Percentiles rank a stretch among this genome's conserved stretches.
phyloP scores from a whole-genome alignment of 192 early-diverging fungal genomes.

The Geranomyces michiganensis region DNA sequence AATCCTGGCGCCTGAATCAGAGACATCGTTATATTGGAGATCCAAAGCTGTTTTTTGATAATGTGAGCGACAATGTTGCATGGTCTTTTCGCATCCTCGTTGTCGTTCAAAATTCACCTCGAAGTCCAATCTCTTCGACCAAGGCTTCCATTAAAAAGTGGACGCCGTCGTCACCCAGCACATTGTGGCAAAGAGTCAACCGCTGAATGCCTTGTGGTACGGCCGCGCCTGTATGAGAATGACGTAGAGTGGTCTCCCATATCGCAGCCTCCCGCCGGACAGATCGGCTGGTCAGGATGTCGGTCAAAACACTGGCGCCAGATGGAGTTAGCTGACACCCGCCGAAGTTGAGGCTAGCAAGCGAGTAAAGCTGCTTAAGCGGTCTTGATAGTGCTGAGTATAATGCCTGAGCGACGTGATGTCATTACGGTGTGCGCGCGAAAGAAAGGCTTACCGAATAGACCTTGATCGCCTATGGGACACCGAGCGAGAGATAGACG shows the following conservation, averaged over 20 bases:
- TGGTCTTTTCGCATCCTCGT: background rate
- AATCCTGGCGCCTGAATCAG: conserved; percentile 36
- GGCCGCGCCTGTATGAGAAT: background rate
- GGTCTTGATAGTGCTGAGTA: conserved; percentile 20
- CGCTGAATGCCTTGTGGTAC: conserved; percentile 24
- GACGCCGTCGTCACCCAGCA: conserved; percentile 37
- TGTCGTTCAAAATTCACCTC: background rate
- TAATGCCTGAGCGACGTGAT: background rate
- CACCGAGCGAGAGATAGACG: conserved; percentile 40
- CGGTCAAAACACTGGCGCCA: conserved; percentile 34
- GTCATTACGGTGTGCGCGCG: background rate
- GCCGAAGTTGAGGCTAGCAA: conserved; percentile 34
- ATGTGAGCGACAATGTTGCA: background rate
- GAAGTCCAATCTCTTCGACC: conserved; percentile 43
- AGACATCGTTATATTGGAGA: conserved; percentile 42
- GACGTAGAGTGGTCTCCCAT: conserved; percentile 33
- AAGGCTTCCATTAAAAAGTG: conserved; percentile 39
- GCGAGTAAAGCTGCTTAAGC: conserved; percentile 28
- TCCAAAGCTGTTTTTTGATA: conserved; percentile 33
- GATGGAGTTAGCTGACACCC: conserved; percentile 33
- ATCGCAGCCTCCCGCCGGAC: conserved; percentile 38
- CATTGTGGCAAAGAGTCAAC: conserved; percentile 41
- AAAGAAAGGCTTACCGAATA: conserved; percentile 29
- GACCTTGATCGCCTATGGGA: conserved; percentile 43
- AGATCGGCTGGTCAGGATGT: conserved; percentile 33